Conservation (phyloP, 257 asterid species). For the Mentha longifolia region DNA sequence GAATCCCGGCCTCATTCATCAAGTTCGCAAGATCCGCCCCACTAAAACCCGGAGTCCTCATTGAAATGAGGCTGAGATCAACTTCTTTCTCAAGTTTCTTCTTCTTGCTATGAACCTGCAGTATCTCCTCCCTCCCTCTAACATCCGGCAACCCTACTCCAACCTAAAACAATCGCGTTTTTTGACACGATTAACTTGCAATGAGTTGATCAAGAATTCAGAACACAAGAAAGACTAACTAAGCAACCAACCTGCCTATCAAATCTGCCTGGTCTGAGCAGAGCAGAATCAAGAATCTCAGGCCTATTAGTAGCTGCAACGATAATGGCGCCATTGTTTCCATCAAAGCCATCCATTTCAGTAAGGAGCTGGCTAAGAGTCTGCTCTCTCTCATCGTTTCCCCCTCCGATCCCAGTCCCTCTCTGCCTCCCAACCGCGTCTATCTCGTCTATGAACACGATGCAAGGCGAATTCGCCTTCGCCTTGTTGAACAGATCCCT, state of each 20-base stretch:
- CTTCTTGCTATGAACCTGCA: slow-evolving; percentile 56
- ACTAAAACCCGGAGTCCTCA: slow-evolving; percentile 77
- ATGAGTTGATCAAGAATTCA: neutral
- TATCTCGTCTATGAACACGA: slow-evolving; percentile 70
- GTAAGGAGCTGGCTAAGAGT: slow-evolving; percentile 69
- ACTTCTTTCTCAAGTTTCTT: slow-evolving; percentile 52
- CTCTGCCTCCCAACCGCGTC: slow-evolving; percentile 78
- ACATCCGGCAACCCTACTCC: slow-evolving; percentile 65
- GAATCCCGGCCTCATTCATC: slow-evolving; percentile 78
- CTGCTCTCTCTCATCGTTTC: slow-evolving; percentile 80
- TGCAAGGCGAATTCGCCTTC: slow-evolving; percentile 54
- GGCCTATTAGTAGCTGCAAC: slow-evolving; percentile 76
- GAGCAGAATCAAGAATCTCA: slow-evolving; percentile 69
- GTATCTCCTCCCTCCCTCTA: slow-evolving; percentile 64
- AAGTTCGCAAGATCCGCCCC: slow-evolving; percentile 79
- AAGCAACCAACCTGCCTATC: slow-evolving; percentile 53
- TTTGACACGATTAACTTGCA: too few relatives aligned
- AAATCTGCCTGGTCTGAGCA: slow-evolving; percentile 75
- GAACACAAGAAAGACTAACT: neutral
- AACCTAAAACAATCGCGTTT: slow-evolving; percentile 35
- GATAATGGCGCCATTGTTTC: slow-evolving; percentile 61
- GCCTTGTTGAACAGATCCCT: slow-evolving; percentile 74
- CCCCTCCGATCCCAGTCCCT: slow-evolving; percentile 85
- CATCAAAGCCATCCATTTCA: slow-evolving; percentile 73
- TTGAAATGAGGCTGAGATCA: slow-evolving; percentile 59